Evolutionary conservation across 371 early-diverging fungal genomes (phyloP).

Genomic region (Coemansia sp.): DNA sequence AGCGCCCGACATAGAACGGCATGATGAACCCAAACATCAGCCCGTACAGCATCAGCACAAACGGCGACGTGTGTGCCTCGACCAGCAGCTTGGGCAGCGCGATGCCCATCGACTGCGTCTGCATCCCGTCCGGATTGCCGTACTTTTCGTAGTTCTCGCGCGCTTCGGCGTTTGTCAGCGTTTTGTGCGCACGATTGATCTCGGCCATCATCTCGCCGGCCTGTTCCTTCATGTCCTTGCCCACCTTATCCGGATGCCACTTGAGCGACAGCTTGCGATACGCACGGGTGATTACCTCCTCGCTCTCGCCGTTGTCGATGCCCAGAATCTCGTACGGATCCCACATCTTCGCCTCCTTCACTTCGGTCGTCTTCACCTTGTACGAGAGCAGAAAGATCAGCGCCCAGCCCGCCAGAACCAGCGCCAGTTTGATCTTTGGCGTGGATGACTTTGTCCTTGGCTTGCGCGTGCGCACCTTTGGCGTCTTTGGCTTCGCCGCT

Average conservation of each 20-base stretch:
- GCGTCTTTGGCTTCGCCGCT: constrained; percentile 46
- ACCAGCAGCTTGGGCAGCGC: constrained; percentile 91
- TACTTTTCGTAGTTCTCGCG: constrained; percentile 90
- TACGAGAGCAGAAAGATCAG: constrained; percentile 74
- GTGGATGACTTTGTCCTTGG: constrained; percentile 35
- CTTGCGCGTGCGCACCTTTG: constrained; percentile 40
- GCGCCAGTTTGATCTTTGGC: constrained; percentile 49
- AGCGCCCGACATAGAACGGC: constrained; percentile 82
- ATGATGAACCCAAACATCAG: constrained; percentile 84
- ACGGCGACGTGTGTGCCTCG: constrained; percentile 74
- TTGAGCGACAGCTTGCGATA: constrained; percentile 73
- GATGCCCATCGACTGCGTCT: constrained; percentile 89
- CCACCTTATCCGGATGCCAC: constrained; percentile 58
- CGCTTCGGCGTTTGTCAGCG: constrained; percentile 86
- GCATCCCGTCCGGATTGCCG: constrained; percentile 96
- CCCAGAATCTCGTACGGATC: constrained; percentile 93
- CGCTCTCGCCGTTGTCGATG: constrained; percentile 58
- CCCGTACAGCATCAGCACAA: constrained; percentile 81
- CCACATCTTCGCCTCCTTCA: constrained; percentile 71
- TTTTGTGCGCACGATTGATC: constrained; percentile 51
- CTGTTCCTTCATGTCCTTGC: constrained; percentile 45
- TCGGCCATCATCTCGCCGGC: constrained; percentile 52
- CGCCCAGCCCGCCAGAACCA: constrained; percentile 73
- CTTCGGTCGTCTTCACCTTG: constrained; percentile 69
- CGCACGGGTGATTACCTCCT: constrained; percentile 67